These are phyloP conservation scores for Vicia sativa DNA, from an alignment of 306 rosid genomes.

Conservation along the genomic window DNA sequence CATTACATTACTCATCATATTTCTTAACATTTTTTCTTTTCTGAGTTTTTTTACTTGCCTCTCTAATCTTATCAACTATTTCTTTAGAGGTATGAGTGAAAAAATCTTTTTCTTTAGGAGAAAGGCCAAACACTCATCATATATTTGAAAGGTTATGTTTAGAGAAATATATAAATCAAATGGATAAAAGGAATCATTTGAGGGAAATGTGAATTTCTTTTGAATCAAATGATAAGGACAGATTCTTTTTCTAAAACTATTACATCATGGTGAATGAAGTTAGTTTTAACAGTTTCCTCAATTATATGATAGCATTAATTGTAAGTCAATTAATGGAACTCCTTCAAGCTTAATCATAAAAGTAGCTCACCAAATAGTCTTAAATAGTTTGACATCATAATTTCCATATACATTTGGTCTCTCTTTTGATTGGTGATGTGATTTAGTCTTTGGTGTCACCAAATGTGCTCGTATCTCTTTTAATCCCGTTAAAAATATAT, in stretches of 20 bases:
- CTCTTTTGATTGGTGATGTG: neutral
- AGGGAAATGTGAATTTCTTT: conserved; percentile 9
- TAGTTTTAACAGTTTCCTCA: conserved; percentile 24
- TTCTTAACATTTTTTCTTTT: neutral
- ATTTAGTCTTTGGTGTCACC: neutral
- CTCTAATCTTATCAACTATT: neutral
- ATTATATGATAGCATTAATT: conserved; percentile 35
- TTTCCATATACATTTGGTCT: conserved; percentile 8
- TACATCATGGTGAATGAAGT: conserved; percentile 19
- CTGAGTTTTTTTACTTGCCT: neutral
- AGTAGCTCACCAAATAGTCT: conserved; percentile 32
- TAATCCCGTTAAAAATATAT: neutral
- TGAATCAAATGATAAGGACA: conserved; percentile 6
- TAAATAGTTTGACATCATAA: conserved; percentile 13
- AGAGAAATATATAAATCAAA: conserved; percentile 6
- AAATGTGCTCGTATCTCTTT: neutral
- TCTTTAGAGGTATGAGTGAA: neutral
- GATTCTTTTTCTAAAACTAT: conserved; percentile 11
- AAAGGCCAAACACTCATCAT: neutral
- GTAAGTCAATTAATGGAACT: conserved; percentile 8
- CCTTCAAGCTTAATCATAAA: conserved; percentile 22
- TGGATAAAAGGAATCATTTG: neutral
- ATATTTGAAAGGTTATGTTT: neutral
- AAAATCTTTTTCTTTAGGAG: neutral
- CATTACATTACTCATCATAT: no score